A percentile compares a stretch with the other conserved stretches of the same genome.
Conservation (phyloP, 805 yeast species). For the Candida xyloterini region DNA sequence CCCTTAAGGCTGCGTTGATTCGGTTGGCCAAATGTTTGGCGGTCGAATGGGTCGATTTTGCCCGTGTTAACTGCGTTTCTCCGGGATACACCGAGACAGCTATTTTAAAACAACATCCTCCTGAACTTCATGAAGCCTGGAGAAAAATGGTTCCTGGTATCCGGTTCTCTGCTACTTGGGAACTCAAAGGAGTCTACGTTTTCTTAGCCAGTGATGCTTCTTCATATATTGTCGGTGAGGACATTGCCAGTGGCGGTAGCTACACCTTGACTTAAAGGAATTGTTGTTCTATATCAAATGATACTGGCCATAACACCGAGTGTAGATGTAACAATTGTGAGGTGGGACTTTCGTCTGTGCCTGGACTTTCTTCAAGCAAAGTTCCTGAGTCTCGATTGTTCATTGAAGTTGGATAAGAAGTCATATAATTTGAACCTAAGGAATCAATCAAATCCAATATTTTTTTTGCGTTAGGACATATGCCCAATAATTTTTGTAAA, state of each 20-base stretch:
- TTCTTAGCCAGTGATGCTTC: slow-evolving; percentile 54
- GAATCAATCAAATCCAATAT: slow-evolving; percentile 12
- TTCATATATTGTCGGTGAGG: slow-evolving; percentile 48
- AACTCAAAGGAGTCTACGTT: slow-evolving; percentile 49
- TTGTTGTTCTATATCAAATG: slow-evolving; percentile 16
- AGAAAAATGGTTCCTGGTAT: slow-evolving; percentile 39
- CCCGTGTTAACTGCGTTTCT: slow-evolving; percentile 38
- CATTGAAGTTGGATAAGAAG: background rate
- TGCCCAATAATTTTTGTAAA: slow-evolving; percentile 6
- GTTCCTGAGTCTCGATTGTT: background rate
- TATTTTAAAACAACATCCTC: slow-evolving; percentile 31
- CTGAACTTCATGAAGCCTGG: slow-evolving; percentile 28
- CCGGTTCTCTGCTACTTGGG: slow-evolving; percentile 46
- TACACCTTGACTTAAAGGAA: slow-evolving; percentile 31
- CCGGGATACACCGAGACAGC: slow-evolving; percentile 35
- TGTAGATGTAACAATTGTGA: slow-evolving; percentile 15
- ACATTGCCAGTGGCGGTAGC: slow-evolving; percentile 49
- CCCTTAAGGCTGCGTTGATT: slow-evolving; percentile 48
- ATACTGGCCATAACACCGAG: slow-evolving; percentile 17
- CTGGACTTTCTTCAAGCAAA: slow-evolving; percentile 1
- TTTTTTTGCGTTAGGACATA: slow-evolving; percentile 13
- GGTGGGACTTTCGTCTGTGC: slow-evolving; percentile 15
- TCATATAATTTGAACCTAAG: slow-evolving; percentile 10
- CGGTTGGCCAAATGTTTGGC: slow-evolving; percentile 47
- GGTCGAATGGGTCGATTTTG: slow-evolving; percentile 48